Evolutionary conservation across 169 alveolate genomes (phyloP).

Genomic region (Eimeria necatrix): DNA sequence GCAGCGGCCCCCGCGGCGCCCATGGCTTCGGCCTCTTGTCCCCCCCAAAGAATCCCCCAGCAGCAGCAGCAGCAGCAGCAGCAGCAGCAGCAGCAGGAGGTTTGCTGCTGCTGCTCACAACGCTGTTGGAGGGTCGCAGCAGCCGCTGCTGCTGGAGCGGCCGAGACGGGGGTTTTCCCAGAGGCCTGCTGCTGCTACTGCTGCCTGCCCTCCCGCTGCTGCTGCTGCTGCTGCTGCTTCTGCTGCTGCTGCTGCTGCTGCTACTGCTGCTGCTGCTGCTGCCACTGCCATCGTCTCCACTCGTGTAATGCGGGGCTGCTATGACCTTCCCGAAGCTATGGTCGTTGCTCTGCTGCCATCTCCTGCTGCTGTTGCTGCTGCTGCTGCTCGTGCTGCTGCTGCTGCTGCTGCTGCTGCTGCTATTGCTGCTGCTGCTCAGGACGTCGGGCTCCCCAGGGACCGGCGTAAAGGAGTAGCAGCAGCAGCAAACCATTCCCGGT

Average conservation of each 20-base stretch:
- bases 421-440: not conserved
- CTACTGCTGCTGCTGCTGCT: conserved; percentile 22
- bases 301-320: not conserved
- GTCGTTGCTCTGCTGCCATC: conserved; percentile 33
- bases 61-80: conserved; percentile 44
- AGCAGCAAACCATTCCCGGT: not conserved
- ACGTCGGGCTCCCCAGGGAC: conserved; percentile 22
- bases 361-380: conserved; percentile 52
- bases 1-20: conserved; percentile 43
- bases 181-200: conserved; percentile 19
- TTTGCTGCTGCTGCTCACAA: not conserved
- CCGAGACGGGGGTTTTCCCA: not conserved
- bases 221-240: not conserved
- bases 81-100: too few species aligned
- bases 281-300: conserved; percentile 1
- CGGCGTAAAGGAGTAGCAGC: conserved; percentile 28
- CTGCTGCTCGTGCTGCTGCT: conserved; percentile 51
- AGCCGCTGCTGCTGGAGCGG: conserved; percentile 34
- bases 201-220: not conserved
- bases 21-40: conserved; percentile 30
- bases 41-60: conserved; percentile 36
- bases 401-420: conserved; percentile 21
- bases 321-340: conserved; percentile 1
- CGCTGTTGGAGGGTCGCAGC: not conserved
- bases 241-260: conserved; percentile 37